Evolutionary conservation across 2,329 filamentous ascomycete species (phyloP).

Genomic region (Penicillium sp.): DNA sequence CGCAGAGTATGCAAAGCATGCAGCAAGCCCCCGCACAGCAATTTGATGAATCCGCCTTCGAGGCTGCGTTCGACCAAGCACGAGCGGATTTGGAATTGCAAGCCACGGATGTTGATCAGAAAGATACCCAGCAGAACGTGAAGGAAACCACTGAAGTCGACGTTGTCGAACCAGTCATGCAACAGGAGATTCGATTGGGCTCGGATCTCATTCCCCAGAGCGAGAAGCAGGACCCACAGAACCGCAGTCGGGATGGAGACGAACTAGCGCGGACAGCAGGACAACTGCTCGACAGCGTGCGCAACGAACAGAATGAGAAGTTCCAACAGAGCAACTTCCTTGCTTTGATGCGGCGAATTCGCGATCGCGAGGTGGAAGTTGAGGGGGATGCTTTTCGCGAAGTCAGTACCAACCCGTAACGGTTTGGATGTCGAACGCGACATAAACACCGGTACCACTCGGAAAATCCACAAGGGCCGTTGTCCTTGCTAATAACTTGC

Average conservation of each 20-base stretch:
- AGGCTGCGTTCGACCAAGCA: slow-evolving; percentile 44
- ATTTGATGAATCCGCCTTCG: slow-evolving; percentile 47
- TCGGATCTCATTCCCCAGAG: slow-evolving; percentile 43
- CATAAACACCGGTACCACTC: slow-evolving; percentile 39
- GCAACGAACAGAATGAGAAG: slow-evolving; percentile 65
- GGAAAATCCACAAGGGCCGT: slow-evolving; percentile 26
- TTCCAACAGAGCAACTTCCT: slow-evolving; percentile 77
- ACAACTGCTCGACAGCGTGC: slow-evolving; percentile 64
- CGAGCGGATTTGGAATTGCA: slow-evolving; percentile 37
- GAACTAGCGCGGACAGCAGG: slow-evolving; percentile 70
- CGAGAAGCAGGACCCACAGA: slow-evolving; percentile 31
- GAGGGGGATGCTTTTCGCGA: slow-evolving; percentile 59
- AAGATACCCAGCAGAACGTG: slow-evolving; percentile 11
- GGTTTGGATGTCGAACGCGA: slow-evolving; percentile 34
- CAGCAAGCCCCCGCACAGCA: slow-evolving; percentile 28
- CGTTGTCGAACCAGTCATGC: slow-evolving; percentile 6
- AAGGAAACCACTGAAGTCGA: slow-evolving; percentile 21
- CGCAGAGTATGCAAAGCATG: slow-evolving; percentile 25
- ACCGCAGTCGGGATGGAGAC: slow-evolving; percentile 52
- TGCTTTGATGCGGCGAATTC: slow-evolving; percentile 69
- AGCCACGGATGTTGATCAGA: slow-evolving; percentile 15
- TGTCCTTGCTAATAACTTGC: slow-evolving; percentile 36
- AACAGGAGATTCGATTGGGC: slow-evolving; percentile 39
- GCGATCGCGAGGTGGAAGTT: slow-evolving; percentile 67
- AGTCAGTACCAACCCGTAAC: slow-evolving; percentile 46